Evolutionary conservation across 1,139 yeast species (phyloP).

Genomic region (Candida smagusa): DNA sequence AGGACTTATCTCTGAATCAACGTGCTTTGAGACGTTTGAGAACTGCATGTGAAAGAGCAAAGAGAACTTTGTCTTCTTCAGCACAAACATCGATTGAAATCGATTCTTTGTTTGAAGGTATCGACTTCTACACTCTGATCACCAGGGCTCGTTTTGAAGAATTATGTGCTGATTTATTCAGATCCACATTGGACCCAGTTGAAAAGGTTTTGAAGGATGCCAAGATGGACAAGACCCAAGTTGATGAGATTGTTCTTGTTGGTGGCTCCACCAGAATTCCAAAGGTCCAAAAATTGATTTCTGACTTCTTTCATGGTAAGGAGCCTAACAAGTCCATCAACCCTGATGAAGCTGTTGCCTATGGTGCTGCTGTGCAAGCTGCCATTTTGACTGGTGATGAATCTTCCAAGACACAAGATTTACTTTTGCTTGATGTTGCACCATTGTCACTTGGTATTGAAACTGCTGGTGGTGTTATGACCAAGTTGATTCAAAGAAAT

Average conservation of each 20-base stretch:
- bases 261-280: constrained; percentile 96
- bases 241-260: constrained; percentile 82
- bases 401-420: constrained; percentile 22
- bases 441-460: constrained; percentile 49
- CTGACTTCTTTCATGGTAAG: constrained; percentile 88
- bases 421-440: constrained; percentile 41
- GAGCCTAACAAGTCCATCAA: constrained; percentile 84
- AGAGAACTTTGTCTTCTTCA: constrained; percentile 84
- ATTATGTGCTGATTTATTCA: constrained; percentile 78
- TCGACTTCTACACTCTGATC: constrained; percentile 75
- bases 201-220: constrained; percentile 85
- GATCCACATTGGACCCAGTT: constrained; percentile 81
- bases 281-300: constrained; percentile 82
- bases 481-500: constrained; percentile 45
- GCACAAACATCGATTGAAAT: constrained; percentile 86
- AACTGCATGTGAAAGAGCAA: constrained; percentile 91
- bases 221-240: constrained; percentile 71
- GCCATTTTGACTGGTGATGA: constrained; percentile 28
- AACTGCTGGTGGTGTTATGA: constrained; percentile 49
- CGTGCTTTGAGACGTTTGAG: constrained; percentile 86
- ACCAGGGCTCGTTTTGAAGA: constrained; percentile 94
- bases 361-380: constrained; percentile 58
- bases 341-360: constrained; percentile 71
- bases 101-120: constrained; percentile 78
- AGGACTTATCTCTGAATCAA: constrained; percentile 70